Conservation (phyloP, 176 grass and related monocot species). For the Chrysopogon serrulatus region DNA sequence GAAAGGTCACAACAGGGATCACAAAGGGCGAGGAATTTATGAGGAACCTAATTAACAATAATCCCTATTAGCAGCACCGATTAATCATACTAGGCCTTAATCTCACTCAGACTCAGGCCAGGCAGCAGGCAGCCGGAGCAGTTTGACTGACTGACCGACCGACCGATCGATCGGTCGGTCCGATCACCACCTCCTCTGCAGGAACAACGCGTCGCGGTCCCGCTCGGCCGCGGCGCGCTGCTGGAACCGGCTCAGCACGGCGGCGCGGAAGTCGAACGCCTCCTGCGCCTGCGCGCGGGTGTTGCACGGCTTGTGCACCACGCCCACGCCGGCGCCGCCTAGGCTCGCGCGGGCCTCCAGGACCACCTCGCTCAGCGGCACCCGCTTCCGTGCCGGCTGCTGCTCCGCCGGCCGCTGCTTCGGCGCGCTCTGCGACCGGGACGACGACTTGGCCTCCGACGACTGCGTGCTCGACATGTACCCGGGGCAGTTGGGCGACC, state of each 20-base stretch:
- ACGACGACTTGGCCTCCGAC: constrained; percentile 71
- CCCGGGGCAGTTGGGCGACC: constrained; percentile 43
- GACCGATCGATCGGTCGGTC: background rate
- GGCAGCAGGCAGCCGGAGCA: background rate
- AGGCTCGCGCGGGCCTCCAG: constrained; percentile 66
- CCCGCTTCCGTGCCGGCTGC: constrained; percentile 41
- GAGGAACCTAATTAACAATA: background rate
- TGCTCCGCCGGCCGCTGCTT: constrained; percentile 79
- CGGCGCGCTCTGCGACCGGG: constrained; percentile 87
- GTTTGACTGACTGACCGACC: background rate
- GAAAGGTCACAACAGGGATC: background rate
- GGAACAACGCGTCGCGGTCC: constrained; percentile 45
- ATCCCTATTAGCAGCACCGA: background rate
- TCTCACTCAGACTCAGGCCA: background rate
- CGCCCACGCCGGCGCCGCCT: constrained; percentile 43
- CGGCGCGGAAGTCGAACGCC: constrained; percentile 80
- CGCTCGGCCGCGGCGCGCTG: constrained; percentile 36
- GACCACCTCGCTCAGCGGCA: constrained; percentile 84
- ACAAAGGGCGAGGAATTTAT: background rate
- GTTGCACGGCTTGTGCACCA: constrained; percentile 48
- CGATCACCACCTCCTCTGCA: constrained; percentile 66
- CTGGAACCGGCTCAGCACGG: constrained; percentile 57
- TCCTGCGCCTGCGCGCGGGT: constrained; percentile 32
- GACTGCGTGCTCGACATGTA: constrained; percentile 96
- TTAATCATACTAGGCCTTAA: background rate